These are phyloP conservation scores for Suillus discolor DNA, from an alignment of 768 basidiomycete genomes.

Conservation along the genomic window DNA sequence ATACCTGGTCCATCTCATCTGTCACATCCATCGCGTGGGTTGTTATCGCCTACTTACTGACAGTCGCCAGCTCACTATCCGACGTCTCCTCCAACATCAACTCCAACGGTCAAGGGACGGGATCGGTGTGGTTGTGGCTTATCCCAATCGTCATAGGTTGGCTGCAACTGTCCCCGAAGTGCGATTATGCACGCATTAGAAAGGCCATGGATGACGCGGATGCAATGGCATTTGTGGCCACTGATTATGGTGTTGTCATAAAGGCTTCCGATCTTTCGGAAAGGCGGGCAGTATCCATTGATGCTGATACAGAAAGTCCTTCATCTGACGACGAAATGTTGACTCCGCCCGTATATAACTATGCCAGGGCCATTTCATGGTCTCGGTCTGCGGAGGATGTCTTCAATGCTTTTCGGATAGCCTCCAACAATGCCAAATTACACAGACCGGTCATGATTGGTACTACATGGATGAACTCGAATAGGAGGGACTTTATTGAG, in stretches of 20 bases:
- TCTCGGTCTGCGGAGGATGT: conserved; percentile 12
- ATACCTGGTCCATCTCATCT: conserved; percentile 44
- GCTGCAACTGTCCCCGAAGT: conserved; percentile 43
- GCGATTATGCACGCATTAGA: conserved; percentile 34
- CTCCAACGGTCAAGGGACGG: conserved; percentile 40
- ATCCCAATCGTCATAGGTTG: conserved; percentile 43
- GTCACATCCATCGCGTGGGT: conserved; percentile 46
- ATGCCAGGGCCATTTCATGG: conserved; percentile 26
- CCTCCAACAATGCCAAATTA: conserved; percentile 12
- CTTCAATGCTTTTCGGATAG: conserved; percentile 1
- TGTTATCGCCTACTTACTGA: conserved; percentile 44
- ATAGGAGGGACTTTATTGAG: conserved; percentile 5
- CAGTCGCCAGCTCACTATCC: conserved; percentile 33
- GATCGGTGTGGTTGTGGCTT: conserved; percentile 47
- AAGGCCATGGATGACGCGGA: conserved; percentile 34
- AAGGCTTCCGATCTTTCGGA: conserved; percentile 4
- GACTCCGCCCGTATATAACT: conserved; percentile 28
- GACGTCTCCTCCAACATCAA: conserved; percentile 24
- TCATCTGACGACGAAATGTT: conserved; percentile 26
- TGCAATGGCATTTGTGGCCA: conserved; percentile 26
- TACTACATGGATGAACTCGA: conserved; percentile 7
- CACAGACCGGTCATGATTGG: conserved; percentile 10
- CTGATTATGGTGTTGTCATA: not conserved
- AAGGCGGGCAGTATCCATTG: conserved; percentile 6
- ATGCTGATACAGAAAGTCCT: not conserved